Conservation (phyloP, 305 asterid genomes). For the Solanum aculeatissimum region DNA sequence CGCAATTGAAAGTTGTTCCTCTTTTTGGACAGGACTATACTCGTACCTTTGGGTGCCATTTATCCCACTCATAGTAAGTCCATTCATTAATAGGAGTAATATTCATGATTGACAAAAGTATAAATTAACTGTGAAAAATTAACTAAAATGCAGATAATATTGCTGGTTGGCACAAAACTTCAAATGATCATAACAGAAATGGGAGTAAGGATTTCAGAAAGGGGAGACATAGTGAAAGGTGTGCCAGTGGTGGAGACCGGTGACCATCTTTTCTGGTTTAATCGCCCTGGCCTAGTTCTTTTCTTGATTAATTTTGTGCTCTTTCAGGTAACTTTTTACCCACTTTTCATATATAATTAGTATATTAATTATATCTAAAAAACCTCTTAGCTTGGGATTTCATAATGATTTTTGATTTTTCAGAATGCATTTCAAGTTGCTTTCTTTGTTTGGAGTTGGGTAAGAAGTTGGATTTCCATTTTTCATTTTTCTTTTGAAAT, state of each 20-base stretch:
- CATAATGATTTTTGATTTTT: not conserved
- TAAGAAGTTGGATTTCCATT: slow-evolving; percentile 10
- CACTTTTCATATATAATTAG: not conserved
- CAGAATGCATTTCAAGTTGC: slow-evolving; percentile 78
- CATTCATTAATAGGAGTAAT: not conserved
- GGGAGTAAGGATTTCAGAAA: slow-evolving; percentile 49
- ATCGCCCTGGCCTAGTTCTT: slow-evolving; percentile 34
- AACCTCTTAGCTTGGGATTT: not conserved
- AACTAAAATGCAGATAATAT: slow-evolving; percentile 24
- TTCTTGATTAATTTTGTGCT: slow-evolving; percentile 53
- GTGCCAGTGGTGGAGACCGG: slow-evolving; percentile 42
- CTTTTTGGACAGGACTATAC: slow-evolving; percentile 40
- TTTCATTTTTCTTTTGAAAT: not conserved
- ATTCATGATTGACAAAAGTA: not conserved
- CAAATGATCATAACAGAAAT: slow-evolving; percentile 58
- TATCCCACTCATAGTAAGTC: slow-evolving; percentile 52
- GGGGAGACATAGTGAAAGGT: slow-evolving; percentile 56
- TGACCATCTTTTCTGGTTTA: slow-evolving; percentile 65
- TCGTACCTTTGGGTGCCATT: slow-evolving; percentile 68
- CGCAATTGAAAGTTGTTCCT: not conserved
- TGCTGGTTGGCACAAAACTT: slow-evolving; percentile 49
- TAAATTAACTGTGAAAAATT: not conserved
- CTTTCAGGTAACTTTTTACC: slow-evolving; percentile 25
- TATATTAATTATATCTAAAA: too few species aligned
- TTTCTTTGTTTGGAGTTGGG: slow-evolving; percentile 67